phyloP scores from a whole-genome alignment of 2,329 filamentous ascomycete genomes.

The Hymenoscyphus salicellus region DNA sequence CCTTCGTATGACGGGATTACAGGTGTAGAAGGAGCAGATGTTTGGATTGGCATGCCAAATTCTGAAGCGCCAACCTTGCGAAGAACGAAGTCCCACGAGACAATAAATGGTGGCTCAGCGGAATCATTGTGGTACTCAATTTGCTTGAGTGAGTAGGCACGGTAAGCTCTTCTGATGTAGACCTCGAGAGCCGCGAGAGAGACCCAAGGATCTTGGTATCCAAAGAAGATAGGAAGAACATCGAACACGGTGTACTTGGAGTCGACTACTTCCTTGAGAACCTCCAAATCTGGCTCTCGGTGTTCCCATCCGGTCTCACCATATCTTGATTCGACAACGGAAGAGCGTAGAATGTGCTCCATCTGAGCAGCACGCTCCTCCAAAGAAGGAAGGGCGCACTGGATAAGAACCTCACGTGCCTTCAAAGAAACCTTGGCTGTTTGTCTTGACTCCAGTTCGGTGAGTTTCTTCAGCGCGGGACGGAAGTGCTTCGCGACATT shows the following conservation, averaged over 20 bases:
- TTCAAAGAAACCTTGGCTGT: constrained; percentile 95
- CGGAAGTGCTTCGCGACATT: constrained; percentile 88
- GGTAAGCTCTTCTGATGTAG: constrained; percentile 93
- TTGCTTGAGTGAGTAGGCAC: constrained; percentile 86
- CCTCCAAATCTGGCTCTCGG: constrained; percentile 81
- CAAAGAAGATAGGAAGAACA: constrained; percentile 92
- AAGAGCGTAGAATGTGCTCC: constrained; percentile 96
- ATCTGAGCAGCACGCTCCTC: constrained; percentile 95
- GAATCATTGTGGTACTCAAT: constrained; percentile 79
- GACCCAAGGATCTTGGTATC: constrained; percentile 90
- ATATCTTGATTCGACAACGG: constrained; percentile 94
- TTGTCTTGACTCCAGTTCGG: constrained; percentile 80
- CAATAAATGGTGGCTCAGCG: constrained; percentile 69
- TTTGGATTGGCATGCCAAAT: constrained; percentile 76
- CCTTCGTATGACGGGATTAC: constrained; percentile 64
- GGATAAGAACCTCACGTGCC: constrained; percentile 94
- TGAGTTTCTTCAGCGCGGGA: constrained; percentile 75
- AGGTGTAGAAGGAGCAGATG: constrained; percentile 80
- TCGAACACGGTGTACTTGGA: constrained; percentile 99
- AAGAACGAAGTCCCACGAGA: constrained; percentile 95
- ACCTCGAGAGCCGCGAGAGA: constrained; percentile 91
- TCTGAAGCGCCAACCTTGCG: constrained; percentile 91
- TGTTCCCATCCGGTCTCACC: constrained; percentile 97
- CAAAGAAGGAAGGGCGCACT: constrained; percentile 91
- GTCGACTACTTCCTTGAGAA: constrained; percentile 97